phyloP scores from a whole-genome alignment of 1,284 basidiomycete species.

The Moniliella sp. region DNA sequence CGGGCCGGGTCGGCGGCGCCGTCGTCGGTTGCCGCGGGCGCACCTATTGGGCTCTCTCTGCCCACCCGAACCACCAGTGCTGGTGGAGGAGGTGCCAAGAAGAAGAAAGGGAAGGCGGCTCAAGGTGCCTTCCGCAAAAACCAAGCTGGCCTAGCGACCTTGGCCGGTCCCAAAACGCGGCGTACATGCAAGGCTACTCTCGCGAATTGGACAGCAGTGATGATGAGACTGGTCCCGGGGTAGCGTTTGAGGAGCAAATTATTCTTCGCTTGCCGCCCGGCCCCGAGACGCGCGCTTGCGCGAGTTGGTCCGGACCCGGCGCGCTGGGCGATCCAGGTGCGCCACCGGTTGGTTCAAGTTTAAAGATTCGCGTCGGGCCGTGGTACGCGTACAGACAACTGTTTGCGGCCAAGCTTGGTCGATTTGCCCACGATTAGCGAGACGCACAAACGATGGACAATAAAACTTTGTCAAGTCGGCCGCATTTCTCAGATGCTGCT shows the following conservation, averaged over 20 bases:
- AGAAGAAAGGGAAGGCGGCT: too few relatives aligned
- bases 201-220: slow-evolving; percentile 85
- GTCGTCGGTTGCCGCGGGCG: too few relatives aligned
- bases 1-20: too few relatives aligned
- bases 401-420: slow-evolving; percentile 77
- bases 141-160: slow-evolving; percentile 6
- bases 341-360: slow-evolving; percentile 85
- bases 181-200: slow-evolving; percentile 40
- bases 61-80: too few relatives aligned
- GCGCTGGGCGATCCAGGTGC: slow-evolving; percentile 44
- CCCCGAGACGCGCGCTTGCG: slow-evolving; percentile 36
- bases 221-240: slow-evolving; percentile 42
- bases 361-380: slow-evolving; percentile 76
- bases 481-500: slow-evolving; percentile 57
- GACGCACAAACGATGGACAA: slow-evolving; percentile 88
- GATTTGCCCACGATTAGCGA: slow-evolving; percentile 87
- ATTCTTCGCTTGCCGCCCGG: slow-evolving; percentile 71
- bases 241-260: slow-evolving; percentile 93
- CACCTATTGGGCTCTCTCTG: too few relatives aligned
- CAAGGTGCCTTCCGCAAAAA: slow-evolving; percentile 3
- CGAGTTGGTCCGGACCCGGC: slow-evolving; percentile 46
- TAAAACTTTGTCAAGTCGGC: slow-evolving; percentile 81
- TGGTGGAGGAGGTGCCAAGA: too few relatives aligned
- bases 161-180: slow-evolving; percentile 14
- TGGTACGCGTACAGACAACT: slow-evolving; percentile 60